Evolutionary conservation across 2,329 filamentous ascomycete genomes (phyloP).

Genomic region (Clarireedia paspali): DNA sequence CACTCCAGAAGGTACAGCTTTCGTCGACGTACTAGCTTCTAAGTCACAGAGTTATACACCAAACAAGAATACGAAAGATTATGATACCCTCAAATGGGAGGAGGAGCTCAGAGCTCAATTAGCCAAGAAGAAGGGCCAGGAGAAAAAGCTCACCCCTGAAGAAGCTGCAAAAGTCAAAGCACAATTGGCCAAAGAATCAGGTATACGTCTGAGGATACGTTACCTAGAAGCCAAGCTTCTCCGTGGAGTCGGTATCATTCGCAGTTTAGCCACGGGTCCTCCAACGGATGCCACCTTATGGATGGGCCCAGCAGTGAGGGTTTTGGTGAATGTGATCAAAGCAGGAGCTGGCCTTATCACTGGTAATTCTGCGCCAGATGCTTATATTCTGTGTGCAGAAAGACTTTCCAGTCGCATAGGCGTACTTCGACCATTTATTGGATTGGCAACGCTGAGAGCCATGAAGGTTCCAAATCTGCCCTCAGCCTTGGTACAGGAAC

Average conservation of each 20-base stretch:
- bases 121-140: conserved; percentile 85
- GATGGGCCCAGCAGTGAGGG: conserved; percentile 74
- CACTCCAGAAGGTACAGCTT: conserved; percentile 79
- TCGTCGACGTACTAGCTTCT: conserved; percentile 84
- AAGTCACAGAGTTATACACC: conserved; percentile 63
- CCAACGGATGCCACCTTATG: conserved; percentile 84
- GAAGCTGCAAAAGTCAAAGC: conserved; percentile 86
- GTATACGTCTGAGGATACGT: conserved; percentile 66
- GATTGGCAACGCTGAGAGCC: conserved; percentile 76
- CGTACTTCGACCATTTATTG: conserved; percentile 71
- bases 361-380: conserved; percentile 67
- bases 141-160: conserved; percentile 84
- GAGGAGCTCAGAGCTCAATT: conserved; percentile 81
- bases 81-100: conserved; percentile 96
- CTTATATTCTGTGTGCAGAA: conserved; percentile 73
- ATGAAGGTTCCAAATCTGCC: conserved; percentile 67
- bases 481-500: conserved; percentile 65
- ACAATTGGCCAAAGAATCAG: conserved; percentile 79
- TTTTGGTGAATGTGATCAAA: conserved; percentile 66
- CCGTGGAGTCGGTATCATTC: conserved; percentile 80
- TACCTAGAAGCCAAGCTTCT: conserved; percentile 62
- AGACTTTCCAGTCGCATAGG: conserved; percentile 69
- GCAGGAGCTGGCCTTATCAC: conserved; percentile 76
- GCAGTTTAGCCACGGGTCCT: conserved; percentile 72
- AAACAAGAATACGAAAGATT: conserved; percentile 89